Evolutionary conservation across 2,329 filamentous ascomycete genomes (phyloP).

Genomic region (Cadophora malorum): DNA sequence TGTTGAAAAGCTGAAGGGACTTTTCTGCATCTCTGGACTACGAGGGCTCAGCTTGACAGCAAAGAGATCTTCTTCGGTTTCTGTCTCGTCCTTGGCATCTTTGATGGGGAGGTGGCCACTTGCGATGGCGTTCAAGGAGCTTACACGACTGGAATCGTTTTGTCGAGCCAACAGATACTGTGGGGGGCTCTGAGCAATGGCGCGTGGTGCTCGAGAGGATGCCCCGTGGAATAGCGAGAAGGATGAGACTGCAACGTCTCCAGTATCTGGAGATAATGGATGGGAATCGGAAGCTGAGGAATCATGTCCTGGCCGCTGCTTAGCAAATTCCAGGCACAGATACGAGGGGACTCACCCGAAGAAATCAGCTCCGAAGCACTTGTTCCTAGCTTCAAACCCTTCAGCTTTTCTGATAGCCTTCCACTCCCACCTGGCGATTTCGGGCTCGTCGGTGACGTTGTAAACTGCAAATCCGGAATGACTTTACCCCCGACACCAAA

Average conservation of each 20-base stretch:
- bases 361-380: conserved; percentile 67
- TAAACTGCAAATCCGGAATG: conserved; percentile 44
- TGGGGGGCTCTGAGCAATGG: conserved; percentile 43
- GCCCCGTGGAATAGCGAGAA: conserved; percentile 64
- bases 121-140: conserved; percentile 48
- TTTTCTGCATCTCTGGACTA: conserved; percentile 84
- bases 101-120: conserved; percentile 44
- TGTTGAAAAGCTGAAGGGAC: conserved; percentile 70
- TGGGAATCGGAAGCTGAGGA: conserved; percentile 37
- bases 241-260: conserved; percentile 67
- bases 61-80: conserved; percentile 82
- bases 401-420: conserved; percentile 78
- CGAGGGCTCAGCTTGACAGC: conserved; percentile 85
- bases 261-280: conserved; percentile 64
- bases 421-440: conserved; percentile 65
- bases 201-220: conserved; percentile 50
- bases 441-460: conserved; percentile 59
- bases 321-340: conserved; percentile 2
- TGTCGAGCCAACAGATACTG: conserved; percentile 39
- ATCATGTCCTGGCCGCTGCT: conserved; percentile 22
- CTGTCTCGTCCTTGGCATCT: conserved; percentile 49
- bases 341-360: conserved; percentile 52
- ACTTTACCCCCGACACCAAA: conserved; percentile 55
- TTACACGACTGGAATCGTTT: conserved; percentile 37
- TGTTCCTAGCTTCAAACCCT: conserved; percentile 79